Evolutionary conservation across 2,329 filamentous ascomycete species (phyloP), one percentile per base, ranked within the genome.

Genomic region (Helotiales sp.): DNA sequence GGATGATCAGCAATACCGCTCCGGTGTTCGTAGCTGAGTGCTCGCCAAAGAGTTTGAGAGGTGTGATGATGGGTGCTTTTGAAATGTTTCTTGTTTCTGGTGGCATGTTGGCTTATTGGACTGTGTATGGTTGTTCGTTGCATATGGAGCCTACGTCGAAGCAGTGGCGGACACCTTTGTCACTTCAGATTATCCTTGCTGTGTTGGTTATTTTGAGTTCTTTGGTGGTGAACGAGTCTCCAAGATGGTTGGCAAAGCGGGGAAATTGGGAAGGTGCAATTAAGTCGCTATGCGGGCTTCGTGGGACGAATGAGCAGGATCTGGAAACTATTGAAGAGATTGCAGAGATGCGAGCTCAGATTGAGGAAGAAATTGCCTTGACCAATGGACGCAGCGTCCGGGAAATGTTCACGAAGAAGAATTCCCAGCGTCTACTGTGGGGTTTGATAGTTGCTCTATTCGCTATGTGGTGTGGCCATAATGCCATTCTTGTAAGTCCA

Each of bases 181-280:
- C 72, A 4, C 22, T 69, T 10, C 66, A 69, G 24, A 72, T 82
- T 5, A 71, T 81, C 1, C 77, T 77, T 0, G 78, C 76, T 2
- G 82, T 80, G 5, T 73, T 92, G 60, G 90, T 91, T 69, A 82
- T 90, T 67, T 75, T 10, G 66, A 77, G 59, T 69, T 75, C 57
- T 76, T 76, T 8, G 66, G 80, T 27, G 10, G 34, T 53, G 10
- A 29, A 63, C 52, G 88, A 91, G 70, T 90, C 76, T 50, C 71
- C 73, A 1, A 70, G 79, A 17, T 81, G 79, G 79, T 67, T 81
- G 0, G 77, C 76, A 0, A 74, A 77, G 58, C 74, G 73, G 31
- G 77, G 76, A 1, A 70, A 72, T 10, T 70, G 67, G 1, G 76
- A 81, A 2, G 73, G 80, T 60, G 79, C 77, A 5, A 68, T 76